Conservation (phyloP, 2,329 filamentous ascomycete species). For the Dryadomyces quercivorus region DNA sequence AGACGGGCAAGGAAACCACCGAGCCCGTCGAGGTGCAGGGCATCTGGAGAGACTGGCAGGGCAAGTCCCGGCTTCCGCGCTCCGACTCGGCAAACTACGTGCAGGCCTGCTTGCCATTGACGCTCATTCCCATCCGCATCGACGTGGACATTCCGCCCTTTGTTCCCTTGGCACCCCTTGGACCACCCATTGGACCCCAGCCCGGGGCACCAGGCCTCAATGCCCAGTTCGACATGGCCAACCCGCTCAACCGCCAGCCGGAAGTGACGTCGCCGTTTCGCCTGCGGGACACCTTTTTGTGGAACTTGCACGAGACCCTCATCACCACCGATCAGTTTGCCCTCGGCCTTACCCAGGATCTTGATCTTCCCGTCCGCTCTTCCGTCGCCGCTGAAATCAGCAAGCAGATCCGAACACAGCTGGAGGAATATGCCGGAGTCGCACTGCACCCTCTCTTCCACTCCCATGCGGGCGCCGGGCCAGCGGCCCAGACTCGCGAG, state of each 20-base stretch:
- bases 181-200: conserved; percentile 11
- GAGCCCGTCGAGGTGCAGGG: conserved; percentile 75
- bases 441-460: conserved; percentile 90
- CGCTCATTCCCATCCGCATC: conserved; percentile 89
- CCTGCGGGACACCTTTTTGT: conserved; percentile 88
- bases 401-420: conserved; percentile 84
- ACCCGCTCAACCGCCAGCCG: conserved; percentile 67
- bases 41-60: conserved; percentile 94
- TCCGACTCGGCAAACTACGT: conserved; percentile 49
- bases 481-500: neutral
- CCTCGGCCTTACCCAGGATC: conserved; percentile 76
- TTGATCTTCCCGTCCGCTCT: conserved; percentile 72
- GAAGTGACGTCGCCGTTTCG: conserved; percentile 76
- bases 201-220: conserved; percentile 42
- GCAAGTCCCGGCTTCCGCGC: conserved; percentile 47
- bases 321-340: conserved; percentile 95
- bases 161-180: conserved; percentile 35
- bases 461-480: conserved; percentile 21
- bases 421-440: conserved; percentile 92
- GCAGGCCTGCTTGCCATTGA: conserved; percentile 69
- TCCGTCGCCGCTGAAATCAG: conserved; percentile 68
- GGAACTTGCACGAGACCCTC: conserved; percentile 92
- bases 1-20: conserved; percentile 70
- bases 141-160: conserved; percentile 83
- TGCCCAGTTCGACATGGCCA: conserved; percentile 54